Evolutionary conservation across 352 stramenopile species (phyloP).

Genomic region (Blastocystis sp.): DNA sequence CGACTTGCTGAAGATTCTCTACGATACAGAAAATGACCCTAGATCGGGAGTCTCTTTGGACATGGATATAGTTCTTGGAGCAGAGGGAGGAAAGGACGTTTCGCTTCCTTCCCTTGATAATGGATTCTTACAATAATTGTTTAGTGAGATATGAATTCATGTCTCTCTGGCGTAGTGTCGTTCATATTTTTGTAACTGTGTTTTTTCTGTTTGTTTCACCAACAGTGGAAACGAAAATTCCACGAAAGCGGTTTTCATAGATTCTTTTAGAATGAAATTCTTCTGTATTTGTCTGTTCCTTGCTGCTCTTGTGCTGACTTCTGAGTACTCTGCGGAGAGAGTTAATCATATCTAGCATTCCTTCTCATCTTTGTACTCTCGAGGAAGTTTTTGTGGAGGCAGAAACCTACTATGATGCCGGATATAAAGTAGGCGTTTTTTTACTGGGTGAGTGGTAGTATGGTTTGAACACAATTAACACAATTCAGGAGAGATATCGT

Average conservation of each 20-base stretch:
- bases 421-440: background rate
- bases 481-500: background rate
- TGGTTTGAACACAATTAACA: background rate
- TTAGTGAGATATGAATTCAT: background rate
- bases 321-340: background rate
- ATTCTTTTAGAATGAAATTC: background rate
- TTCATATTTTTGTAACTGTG: background rate
- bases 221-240: background rate
- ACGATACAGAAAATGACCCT: background rate
- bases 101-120: background rate
- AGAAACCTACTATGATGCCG: constrained; percentile 11
- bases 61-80: background rate
- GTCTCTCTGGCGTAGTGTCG: background rate
- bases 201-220: background rate
- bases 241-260: background rate
- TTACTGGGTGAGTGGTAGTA: background rate
- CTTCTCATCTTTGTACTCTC: background rate
- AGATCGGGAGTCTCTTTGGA: background rate
- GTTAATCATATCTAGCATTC: background rate
- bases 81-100: background rate
- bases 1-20: background rate
- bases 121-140: background rate
- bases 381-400: constrained; percentile 12
- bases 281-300: background rate
- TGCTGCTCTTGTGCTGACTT: background rate